Evolutionary conservation across 176 grass and related monocot genomes (phyloP), one percentile per base, ranked within the genome.

Genomic region (Elaeis guineensis): DNA sequence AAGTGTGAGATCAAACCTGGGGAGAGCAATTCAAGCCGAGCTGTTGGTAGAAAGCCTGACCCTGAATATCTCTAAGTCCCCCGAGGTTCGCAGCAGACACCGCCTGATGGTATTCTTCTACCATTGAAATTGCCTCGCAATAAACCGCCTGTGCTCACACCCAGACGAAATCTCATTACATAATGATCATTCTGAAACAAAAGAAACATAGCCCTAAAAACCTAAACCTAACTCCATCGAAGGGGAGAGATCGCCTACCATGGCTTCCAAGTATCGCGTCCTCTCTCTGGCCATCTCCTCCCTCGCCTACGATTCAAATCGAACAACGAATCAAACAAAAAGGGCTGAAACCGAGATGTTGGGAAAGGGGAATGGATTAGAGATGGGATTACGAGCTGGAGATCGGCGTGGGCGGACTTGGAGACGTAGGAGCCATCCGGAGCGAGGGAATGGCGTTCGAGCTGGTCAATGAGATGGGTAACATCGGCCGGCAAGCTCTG

Each of bases 401-500:
- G 90, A 52, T 95, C 90, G 51, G 79, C 55, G 58, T 83, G 85
- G 52, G 83, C 73, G 53, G 78, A 83, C 70, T 67, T 97, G 60
- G 92, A 88, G 62, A 97, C 81, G 55, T 83, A 80, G 65, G 87
- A 97, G n/a, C 80, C 80, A 39, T 97, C 92, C 0, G 92, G 92
- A 9, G 87, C 92, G 67, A 97, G 87, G 75, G 86, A 89, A 57
- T 97, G 92, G 24, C 92, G 71, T 65, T 97, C 83, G 28, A 97
- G 76, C 87, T 85, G 84, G 26, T 91, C 87, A 59, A 97, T 80
- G 67, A 97, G 72, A 57, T 97, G 78, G 16, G 69, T 66, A 57
- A 88, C 92, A 60, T 97, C 84, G 4, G 87, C 65, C 1, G 87
- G 87, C 58, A 83, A 73, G 67, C 79, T 86, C 30, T 85, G 83